Conservation (phyloP, 257 asterid species). For the Primulina eburnea region DNA sequence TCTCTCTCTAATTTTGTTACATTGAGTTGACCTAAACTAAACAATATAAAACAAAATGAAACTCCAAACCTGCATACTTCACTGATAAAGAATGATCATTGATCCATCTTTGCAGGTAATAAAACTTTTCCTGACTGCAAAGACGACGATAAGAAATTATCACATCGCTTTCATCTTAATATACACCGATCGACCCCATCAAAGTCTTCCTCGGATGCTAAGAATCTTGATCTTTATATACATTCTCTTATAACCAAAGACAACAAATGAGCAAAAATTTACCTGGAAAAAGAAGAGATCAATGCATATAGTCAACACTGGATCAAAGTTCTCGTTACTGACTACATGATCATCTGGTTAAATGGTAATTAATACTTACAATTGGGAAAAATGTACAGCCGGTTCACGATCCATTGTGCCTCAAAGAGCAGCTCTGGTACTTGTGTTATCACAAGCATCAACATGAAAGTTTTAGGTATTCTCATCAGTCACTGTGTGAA, state of each 20-base stretch:
- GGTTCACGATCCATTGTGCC: slow-evolving; percentile 24
- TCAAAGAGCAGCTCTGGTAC: slow-evolving; percentile 13
- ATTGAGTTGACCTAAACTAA: slow-evolving; percentile 27
- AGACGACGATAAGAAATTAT: slow-evolving; percentile 6
- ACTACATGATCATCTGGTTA: neutral
- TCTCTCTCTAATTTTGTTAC: slow-evolving; percentile 3
- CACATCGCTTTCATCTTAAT: slow-evolving; percentile 4
- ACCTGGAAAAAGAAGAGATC: slow-evolving; percentile 26
- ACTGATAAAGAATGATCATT: slow-evolving; percentile 24
- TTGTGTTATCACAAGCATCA: slow-evolving; percentile 19
- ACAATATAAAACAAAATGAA: slow-evolving; percentile 33
- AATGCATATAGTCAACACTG: slow-evolving; percentile 1
- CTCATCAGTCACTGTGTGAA: slow-evolving; percentile 36
- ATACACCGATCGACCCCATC: slow-evolving; percentile 4
- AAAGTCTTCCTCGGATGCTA: slow-evolving; percentile 17
- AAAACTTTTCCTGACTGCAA: slow-evolving; percentile 9
- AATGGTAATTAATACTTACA: slow-evolving; percentile 35
- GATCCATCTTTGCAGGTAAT: slow-evolving; percentile 8
- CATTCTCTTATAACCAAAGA: slow-evolving; percentile 29
- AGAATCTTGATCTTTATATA: slow-evolving; percentile 37
- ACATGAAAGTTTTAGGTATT: slow-evolving; percentile 25
- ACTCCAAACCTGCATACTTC: slow-evolving; percentile 23
- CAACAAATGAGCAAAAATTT: slow-evolving; percentile 11
- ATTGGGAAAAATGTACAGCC: slow-evolving; percentile 37
- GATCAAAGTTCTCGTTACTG: neutral